Percentiles rank a stretch among this genome's conserved stretches.
Conservation (phyloP, 495 filamentous ascomycete genomes). For the Symbiotaphrina buchneri region DNA sequence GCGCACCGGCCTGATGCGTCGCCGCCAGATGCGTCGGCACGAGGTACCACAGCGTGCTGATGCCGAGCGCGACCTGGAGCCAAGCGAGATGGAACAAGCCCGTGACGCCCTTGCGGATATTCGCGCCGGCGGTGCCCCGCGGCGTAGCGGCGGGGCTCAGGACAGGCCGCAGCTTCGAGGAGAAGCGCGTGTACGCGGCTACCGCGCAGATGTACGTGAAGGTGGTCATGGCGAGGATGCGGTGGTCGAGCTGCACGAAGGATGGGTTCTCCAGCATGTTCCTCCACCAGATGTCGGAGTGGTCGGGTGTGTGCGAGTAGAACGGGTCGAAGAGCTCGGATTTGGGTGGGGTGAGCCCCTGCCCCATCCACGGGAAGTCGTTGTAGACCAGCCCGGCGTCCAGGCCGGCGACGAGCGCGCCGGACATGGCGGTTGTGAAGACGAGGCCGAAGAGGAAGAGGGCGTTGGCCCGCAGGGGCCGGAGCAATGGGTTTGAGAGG, state of each 20-base stretch:
- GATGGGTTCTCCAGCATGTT: conserved; percentile 95
- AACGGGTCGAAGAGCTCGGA: conserved; percentile 64
- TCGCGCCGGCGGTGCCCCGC: conserved; percentile 7
- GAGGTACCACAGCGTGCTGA: conserved; percentile 77
- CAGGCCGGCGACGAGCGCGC: conserved; percentile 79
- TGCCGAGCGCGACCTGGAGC: conserved; percentile 66
- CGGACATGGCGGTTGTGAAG: conserved; percentile 79
- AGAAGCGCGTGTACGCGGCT: conserved; percentile 51
- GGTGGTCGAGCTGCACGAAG: conserved; percentile 82
- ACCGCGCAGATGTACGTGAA: conserved; percentile 61
- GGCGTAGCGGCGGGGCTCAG: too few species aligned
- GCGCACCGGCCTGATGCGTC: conserved; percentile 75
- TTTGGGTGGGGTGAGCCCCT: conserved; percentile 54
- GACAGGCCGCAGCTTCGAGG: conserved; percentile 31
- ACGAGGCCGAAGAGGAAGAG: conserved; percentile 51
- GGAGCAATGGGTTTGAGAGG: conserved; percentile 41
- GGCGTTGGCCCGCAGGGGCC: conserved; percentile 49
- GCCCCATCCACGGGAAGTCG: conserved; percentile 90
- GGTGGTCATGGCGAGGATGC: conserved; percentile 74
- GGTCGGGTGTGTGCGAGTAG: conserved; percentile 60
- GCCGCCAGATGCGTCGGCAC: conserved; percentile 77
- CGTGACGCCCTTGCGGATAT: conserved; percentile 44
- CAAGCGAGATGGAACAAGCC: conserved; percentile 67
- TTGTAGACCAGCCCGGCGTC: conserved; percentile 97
- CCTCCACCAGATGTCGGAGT: conserved; percentile 74